These are phyloP conservation scores for Grigorovia yakushimaensis DNA, from an alignment of 805 yeast species.

Conservation along the genomic window DNA sequence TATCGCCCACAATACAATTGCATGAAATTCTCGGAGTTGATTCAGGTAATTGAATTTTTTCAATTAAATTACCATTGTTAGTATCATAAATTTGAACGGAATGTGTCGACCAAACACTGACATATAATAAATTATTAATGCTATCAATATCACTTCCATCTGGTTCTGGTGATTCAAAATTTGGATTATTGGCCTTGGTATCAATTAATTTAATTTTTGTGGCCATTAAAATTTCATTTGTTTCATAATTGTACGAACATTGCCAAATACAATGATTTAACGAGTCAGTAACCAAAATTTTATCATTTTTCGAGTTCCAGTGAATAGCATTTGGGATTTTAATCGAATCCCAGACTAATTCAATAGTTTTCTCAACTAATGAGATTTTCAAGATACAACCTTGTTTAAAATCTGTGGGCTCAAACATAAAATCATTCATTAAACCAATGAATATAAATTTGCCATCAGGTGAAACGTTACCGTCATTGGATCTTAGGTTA, in stretches of 20 bases:
- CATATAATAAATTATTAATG: conserved; percentile 42
- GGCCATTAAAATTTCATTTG: conserved; percentile 19
- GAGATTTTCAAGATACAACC: conserved; percentile 47
- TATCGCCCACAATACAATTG: conserved; percentile 58
- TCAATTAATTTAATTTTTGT: conserved; percentile 32
- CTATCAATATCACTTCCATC: conserved; percentile 66
- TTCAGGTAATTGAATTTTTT: conserved; percentile 46
- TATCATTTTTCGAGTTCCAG: conserved; percentile 34
- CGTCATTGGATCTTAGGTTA: conserved; percentile 67
- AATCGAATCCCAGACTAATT: conserved; percentile 31
- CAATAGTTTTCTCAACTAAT: conserved; percentile 22
- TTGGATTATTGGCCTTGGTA: conserved; percentile 18
- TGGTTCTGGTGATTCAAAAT: conserved; percentile 46
- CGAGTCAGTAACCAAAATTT: conserved; percentile 46
- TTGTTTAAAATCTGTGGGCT: conserved; percentile 28
- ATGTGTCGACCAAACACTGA: conserved; percentile 57
- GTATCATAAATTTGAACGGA: conserved; percentile 45
- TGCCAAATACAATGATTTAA: conserved; percentile 39
- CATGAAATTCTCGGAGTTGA: conserved; percentile 54
- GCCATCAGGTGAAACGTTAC: conserved; percentile 68
- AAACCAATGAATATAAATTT: conserved; percentile 65
- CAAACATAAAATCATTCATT: conserved; percentile 47
- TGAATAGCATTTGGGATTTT: conserved; percentile 66
- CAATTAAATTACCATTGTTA: conserved; percentile 38
- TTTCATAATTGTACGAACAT: conserved; percentile 13